A percentile compares a stretch with the other conserved stretches of the same genome.
Conservation (phyloP, 345 rosid species). For the Noccaea bulbosa region DNA sequence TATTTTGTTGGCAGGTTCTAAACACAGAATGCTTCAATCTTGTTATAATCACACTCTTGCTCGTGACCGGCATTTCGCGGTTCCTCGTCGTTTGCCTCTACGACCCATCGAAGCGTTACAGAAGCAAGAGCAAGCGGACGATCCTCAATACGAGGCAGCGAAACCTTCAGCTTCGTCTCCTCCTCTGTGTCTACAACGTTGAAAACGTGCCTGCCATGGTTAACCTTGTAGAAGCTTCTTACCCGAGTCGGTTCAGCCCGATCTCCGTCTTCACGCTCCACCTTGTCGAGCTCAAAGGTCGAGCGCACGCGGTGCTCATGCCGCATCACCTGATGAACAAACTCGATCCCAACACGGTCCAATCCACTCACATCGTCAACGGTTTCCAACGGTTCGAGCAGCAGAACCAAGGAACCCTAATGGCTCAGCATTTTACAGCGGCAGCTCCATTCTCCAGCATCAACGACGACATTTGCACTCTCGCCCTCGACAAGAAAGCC, state of each 20-base stretch:
- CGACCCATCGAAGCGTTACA: constrained; percentile 64
- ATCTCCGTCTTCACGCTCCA: constrained; percentile 42
- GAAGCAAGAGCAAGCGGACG: constrained; percentile 57
- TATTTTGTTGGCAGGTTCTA: constrained; percentile 34
- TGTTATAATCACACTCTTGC: constrained; percentile 39
- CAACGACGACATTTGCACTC: constrained; percentile 63
- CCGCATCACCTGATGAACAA: constrained; percentile 46
- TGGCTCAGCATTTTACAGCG: constrained; percentile 55
- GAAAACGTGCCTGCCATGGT: constrained; percentile 45
- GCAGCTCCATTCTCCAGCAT: constrained; percentile 57
- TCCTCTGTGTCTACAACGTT: constrained; percentile 54
- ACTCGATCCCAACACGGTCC: constrained; percentile 43
- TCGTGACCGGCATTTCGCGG: constrained; percentile 47
- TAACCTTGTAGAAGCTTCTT: constrained; percentile 44
- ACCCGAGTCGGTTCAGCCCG: constrained; percentile 40
- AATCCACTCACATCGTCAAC: constrained; percentile 45
- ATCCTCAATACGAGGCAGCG: constrained; percentile 47
- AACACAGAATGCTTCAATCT: constrained; percentile 44
- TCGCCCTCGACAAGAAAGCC: constrained; percentile 58
- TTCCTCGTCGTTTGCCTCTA: constrained; percentile 54
- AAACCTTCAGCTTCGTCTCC: constrained; percentile 51
- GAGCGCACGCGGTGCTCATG: constrained; percentile 43
- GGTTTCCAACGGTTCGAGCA: constrained; percentile 52
- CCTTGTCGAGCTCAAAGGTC: constrained; percentile 45
- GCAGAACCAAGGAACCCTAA: constrained; percentile 40